These are phyloP conservation scores for Dendrothele bispora DNA, from an alignment of 768 basidiomycete genomes.

Conservation along the genomic window DNA sequence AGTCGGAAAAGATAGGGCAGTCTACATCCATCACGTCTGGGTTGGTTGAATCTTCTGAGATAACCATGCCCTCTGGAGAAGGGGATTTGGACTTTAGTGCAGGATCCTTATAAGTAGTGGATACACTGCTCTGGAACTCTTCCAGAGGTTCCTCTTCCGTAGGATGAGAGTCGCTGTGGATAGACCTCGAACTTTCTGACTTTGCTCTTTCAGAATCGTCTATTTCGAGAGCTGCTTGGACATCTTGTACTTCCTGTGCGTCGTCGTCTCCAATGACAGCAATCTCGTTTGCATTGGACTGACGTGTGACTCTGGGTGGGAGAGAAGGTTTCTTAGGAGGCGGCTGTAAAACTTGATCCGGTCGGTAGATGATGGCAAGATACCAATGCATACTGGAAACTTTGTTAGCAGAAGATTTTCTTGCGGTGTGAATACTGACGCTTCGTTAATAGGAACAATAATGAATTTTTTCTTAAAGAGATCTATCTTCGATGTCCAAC, in stretches of 20 bases:
- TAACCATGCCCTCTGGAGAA: too few relatives aligned
- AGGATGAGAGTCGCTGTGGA: not conserved
- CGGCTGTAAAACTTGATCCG: constrained; percentile 59
- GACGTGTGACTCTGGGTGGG: constrained; percentile 10
- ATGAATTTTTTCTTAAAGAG: constrained; percentile 91
- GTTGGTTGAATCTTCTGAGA: too few relatives aligned
- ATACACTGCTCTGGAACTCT: too few relatives aligned
- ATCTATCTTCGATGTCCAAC: constrained; percentile 91
- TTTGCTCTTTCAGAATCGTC: not conserved
- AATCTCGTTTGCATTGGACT: not conserved
- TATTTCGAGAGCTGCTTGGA: not conserved
- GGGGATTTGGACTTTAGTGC: too few relatives aligned
- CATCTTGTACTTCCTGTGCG: too few relatives aligned
- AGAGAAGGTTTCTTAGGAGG: constrained; percentile 21
- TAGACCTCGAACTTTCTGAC: not conserved
- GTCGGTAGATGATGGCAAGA: constrained; percentile 88
- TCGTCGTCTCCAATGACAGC: too few relatives aligned
- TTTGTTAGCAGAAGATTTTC: not conserved
- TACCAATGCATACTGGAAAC: constrained; percentile 89
- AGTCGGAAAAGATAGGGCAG: too few relatives aligned
- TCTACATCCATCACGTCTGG: too few relatives aligned
- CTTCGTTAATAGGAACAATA: constrained; percentile 95
- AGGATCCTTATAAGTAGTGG: too few relatives aligned
- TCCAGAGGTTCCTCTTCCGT: not conserved
- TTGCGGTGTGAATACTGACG: constrained; percentile 50